Evolutionary conservation across 306 rosid genomes (phyloP).

Genomic region (Sophora flavescens): DNA sequence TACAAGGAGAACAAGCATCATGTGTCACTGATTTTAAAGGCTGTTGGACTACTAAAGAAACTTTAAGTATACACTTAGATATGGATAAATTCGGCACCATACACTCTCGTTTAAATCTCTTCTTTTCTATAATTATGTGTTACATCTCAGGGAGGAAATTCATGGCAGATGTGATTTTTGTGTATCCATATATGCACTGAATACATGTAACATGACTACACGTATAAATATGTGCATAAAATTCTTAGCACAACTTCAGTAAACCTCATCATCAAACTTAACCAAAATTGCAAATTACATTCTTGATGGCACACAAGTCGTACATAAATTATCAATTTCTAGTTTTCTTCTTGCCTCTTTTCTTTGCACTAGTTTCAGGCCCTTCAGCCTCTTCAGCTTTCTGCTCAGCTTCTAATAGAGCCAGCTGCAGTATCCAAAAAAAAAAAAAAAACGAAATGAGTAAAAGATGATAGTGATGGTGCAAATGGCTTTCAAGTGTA

Average conservation of each 20-base stretch:
- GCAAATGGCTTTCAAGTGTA: conserved; percentile 12
- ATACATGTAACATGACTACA: conserved; percentile 34
- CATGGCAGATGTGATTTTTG: conserved; percentile 10
- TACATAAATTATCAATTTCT: conserved; percentile 48
- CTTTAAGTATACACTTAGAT: not conserved
- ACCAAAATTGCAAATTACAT: conserved; percentile 55
- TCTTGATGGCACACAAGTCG: conserved; percentile 22
- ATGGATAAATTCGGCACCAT: not conserved
- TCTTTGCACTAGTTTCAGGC: conserved; percentile 76
- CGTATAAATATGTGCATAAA: not conserved
- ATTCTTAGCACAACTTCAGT: conserved; percentile 1
- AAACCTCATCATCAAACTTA: conserved; percentile 42
- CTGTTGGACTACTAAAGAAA: not conserved
- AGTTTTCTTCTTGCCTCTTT: conserved; percentile 87
- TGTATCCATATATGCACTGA: conserved; percentile 1
- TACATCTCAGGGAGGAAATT: not conserved
- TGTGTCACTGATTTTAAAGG: not conserved
- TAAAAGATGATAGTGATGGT: conserved; percentile 5
- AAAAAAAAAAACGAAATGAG: not conserved
- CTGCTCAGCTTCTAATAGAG: conserved; percentile 90
- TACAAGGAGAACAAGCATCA: not conserved
- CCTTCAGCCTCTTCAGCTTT: conserved; percentile 91
- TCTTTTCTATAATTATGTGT: not conserved
- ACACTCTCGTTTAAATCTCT: not conserved
- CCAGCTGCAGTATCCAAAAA: conserved; percentile 66